Evolutionary conservation across 371 early-diverging fungal genomes (phyloP).

Genomic region (Syncephalastrum monosporum): DNA sequence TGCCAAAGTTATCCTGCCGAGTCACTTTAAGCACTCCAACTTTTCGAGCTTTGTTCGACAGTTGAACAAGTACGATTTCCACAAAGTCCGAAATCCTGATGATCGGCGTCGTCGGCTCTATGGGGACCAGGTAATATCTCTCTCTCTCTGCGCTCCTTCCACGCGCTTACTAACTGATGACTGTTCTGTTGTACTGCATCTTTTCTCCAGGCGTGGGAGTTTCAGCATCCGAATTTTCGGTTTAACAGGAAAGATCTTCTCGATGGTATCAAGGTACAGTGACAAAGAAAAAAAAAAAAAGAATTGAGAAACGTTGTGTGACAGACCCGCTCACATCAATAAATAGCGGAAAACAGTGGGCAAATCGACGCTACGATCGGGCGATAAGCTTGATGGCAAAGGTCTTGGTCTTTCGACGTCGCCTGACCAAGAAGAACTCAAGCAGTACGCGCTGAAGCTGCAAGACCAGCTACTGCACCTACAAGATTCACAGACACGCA

Average conservation of each 20-base stretch:
- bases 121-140: slow-evolving; percentile 58
- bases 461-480: slow-evolving; percentile 48
- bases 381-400: too few relatives aligned
- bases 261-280: slow-evolving; percentile 51
- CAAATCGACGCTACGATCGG: too few relatives aligned
- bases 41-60: slow-evolving; percentile 94
- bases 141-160: not conserved
- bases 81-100: slow-evolving; percentile 69
- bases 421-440: slow-evolving; percentile 17
- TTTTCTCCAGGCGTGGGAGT: slow-evolving; percentile 66
- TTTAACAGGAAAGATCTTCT: slow-evolving; percentile 61
- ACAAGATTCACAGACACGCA: slow-evolving; percentile 31
- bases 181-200: not conserved
- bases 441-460: slow-evolving; percentile 23
- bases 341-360: too few relatives aligned
- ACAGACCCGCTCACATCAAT: not conserved
- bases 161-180: not conserved
- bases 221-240: slow-evolving; percentile 74
- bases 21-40: slow-evolving; percentile 91
- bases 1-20: slow-evolving; percentile 72
- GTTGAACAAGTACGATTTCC: slow-evolving; percentile 92
- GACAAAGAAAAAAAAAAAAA: too few relatives aligned
- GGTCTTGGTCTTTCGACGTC: too few relatives aligned
- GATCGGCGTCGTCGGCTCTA: slow-evolving; percentile 60
- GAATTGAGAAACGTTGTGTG: not conserved